A percentile compares a stretch with the other conserved stretches of the same genome.
Evolutionary conservation across 495 filamentous ascomycete genomes (phyloP).

Genomic region (Letharia columbiana): DNA sequence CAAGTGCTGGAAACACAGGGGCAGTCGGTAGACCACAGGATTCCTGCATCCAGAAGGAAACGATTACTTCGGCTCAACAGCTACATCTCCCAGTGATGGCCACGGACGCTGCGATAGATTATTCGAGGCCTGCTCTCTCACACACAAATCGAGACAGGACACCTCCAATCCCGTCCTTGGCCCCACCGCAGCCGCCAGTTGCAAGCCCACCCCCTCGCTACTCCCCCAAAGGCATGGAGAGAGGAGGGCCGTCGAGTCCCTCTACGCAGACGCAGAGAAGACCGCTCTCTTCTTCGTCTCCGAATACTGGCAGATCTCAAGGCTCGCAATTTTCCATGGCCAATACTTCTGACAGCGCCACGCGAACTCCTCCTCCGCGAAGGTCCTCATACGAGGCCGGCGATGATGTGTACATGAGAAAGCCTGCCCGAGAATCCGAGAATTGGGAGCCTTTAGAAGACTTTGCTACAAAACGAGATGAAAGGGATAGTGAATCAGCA

Average conservation of each 20-base stretch:
- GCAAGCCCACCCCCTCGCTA: slow-evolving; percentile 13
- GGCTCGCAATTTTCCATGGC: slow-evolving; percentile 9
- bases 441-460: slow-evolving; percentile 9
- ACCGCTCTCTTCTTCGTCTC: slow-evolving; percentile 16
- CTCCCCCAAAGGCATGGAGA: neutral
- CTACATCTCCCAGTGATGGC: neutral
- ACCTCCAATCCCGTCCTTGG: slow-evolving; percentile 1
- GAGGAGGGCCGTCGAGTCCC: slow-evolving; percentile 4
- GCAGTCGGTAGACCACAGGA: neutral
- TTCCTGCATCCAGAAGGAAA: neutral
- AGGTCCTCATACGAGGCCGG: slow-evolving; percentile 21
- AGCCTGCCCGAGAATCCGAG: slow-evolving; percentile 9
- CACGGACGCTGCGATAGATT: neutral
- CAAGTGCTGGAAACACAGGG: neutral
- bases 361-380: slow-evolving; percentile 7
- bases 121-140: slow-evolving; percentile 6
- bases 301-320: slow-evolving; percentile 12
- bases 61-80: neutral
- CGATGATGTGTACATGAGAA: slow-evolving; percentile 21
- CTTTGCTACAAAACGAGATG: slow-evolving; percentile 4
- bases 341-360: slow-evolving; percentile 1
- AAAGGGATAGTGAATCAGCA: slow-evolving; percentile 16
- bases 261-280: slow-evolving; percentile 17
- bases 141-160: slow-evolving; percentile 10
- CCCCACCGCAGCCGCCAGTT: slow-evolving; percentile 9